phyloP scores from a whole-genome alignment of 805 yeast genomes.

The Clavispora fructus region DNA sequence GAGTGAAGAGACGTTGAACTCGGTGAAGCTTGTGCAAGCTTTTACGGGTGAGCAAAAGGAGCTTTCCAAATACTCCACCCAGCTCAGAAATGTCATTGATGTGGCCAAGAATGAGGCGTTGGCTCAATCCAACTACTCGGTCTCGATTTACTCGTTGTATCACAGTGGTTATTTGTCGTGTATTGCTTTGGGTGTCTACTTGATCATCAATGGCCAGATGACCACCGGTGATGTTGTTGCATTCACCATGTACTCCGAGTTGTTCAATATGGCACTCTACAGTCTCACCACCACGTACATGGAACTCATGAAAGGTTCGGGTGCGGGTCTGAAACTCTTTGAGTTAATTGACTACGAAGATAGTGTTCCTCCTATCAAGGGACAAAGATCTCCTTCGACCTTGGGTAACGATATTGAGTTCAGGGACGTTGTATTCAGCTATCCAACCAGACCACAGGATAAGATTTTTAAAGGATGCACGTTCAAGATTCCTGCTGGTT shows the following conservation, averaged over 20 bases:
- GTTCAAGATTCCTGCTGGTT: conserved; percentile 29
- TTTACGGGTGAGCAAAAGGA: conserved; percentile 41
- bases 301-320: conserved; percentile 45
- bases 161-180: conserved; percentile 41
- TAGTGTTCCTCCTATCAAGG: conserved; percentile 32
- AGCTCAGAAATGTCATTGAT: conserved; percentile 34
- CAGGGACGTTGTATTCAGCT: conserved; percentile 35
- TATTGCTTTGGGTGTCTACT: conserved; percentile 38
- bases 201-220: conserved; percentile 39
- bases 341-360: conserved; percentile 36
- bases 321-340: conserved; percentile 41
- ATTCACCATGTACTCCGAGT: conserved; percentile 41
- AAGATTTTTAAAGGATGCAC: conserved; percentile 33
- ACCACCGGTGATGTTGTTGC: conserved; percentile 45
- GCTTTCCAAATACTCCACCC: conserved; percentile 32
- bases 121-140: conserved; percentile 41
- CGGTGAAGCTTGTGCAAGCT: conserved; percentile 39
- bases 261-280: conserved; percentile 40
- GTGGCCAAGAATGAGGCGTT: conserved; percentile 41
- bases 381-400: conserved; percentile 19
- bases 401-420: conserved; percentile 32
- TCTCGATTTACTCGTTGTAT: conserved; percentile 37
- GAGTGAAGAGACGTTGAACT: conserved; percentile 39
- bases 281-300: conserved; percentile 41
- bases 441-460: conserved; percentile 36